Evolutionary conservation across 345 rosid genomes (phyloP).

Genomic region (Psidium friedrichsthalianum): DNA sequence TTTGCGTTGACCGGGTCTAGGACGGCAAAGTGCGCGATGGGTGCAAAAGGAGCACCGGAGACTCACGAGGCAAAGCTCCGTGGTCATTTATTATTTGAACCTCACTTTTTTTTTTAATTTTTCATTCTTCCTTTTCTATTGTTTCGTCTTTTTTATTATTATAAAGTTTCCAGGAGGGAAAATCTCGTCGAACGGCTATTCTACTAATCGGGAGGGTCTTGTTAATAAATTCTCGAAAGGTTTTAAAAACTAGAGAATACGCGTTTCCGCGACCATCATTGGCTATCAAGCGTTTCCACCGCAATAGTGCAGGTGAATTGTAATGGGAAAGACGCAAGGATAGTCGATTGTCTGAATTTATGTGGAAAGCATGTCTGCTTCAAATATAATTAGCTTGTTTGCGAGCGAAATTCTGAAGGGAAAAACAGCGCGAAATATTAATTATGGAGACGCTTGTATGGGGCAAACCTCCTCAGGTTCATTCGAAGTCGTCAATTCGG

Average conservation of each 20-base stretch:
- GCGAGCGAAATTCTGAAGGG: background rate
- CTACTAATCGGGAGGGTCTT: background rate
- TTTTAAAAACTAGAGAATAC: background rate
- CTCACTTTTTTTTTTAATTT: too few species aligned
- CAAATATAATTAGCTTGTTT: rapidly evolving
- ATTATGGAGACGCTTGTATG: rapidly evolving
- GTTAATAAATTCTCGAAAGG: background rate
- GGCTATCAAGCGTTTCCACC: too few species aligned
- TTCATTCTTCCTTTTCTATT: background rate
- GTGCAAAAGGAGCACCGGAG: background rate
- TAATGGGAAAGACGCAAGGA: too few species aligned
- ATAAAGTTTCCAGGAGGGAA: background rate
- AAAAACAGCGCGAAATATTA: rapidly evolving
- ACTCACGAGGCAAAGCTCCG: background rate
- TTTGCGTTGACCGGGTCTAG: background rate
- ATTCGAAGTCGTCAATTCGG: background rate
- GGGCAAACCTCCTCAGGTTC: too few species aligned
- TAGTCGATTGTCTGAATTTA: background rate
- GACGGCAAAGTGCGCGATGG: background rate
- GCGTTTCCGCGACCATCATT: too few species aligned
- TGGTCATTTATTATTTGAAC: background rate
- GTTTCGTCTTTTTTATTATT: background rate
- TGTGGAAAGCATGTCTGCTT: rapidly evolving
- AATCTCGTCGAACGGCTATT: background rate
- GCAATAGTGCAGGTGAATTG: too few species aligned